Percentiles rank a stretch among this genome's conserved stretches.
Evolutionary conservation across 2,329 filamentous ascomycete genomes (phyloP).

Genomic region (Aspergillus piperis): DNA sequence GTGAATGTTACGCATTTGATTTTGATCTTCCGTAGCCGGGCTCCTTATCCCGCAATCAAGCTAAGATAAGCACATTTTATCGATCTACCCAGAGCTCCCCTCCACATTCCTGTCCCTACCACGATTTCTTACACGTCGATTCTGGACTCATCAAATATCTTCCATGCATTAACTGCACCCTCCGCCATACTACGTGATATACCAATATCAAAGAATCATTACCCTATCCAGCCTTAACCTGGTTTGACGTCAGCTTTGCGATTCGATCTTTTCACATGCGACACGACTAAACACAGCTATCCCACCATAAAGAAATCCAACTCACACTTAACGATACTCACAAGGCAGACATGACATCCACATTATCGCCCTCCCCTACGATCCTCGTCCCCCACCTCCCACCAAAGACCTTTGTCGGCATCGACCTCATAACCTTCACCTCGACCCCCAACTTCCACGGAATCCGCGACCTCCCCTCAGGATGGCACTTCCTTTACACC

Average conservation of each 20-base stretch:
- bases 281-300: neutral
- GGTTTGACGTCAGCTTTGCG: conserved; percentile 8
- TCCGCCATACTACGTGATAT: neutral
- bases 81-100: neutral
- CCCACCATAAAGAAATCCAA: neutral
- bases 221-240: neutral
- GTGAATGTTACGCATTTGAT: neutral
- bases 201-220: neutral
- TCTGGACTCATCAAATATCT: neutral
- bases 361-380: conserved; percentile 27
- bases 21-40: neutral
- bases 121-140: neutral
- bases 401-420: conserved; percentile 52
- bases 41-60: neutral
- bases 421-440: conserved; percentile 62
- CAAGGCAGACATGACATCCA: neutral
- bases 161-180: too few relatives aligned
- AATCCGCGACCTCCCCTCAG: conserved; percentile 59
- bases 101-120: neutral
- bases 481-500: conserved; percentile 64
- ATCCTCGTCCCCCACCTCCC: conserved; percentile 49
- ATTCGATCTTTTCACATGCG: neutral
- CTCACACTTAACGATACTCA: neutral
- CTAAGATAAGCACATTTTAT: conserved; percentile 2
- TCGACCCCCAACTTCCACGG: conserved; percentile 63